Conservation (phyloP, 2,329 filamentous ascomycete species). For the Plenodomus biglobosus region DNA sequence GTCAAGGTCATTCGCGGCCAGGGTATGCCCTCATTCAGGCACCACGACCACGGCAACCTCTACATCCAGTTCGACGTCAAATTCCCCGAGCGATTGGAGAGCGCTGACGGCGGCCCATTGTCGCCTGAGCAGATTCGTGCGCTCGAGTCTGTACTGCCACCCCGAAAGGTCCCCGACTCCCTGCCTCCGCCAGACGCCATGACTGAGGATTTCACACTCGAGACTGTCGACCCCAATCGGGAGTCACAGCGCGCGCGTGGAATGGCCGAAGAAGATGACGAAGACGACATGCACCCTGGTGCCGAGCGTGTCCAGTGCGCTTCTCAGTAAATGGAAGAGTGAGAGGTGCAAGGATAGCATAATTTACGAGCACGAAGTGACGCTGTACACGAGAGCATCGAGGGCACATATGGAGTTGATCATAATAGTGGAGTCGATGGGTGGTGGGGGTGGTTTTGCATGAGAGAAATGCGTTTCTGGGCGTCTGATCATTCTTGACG, state of each 20-base stretch:
- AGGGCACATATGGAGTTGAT: too few species aligned
- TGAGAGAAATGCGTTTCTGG: too few species aligned
- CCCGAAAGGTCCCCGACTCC: conserved; percentile 61
- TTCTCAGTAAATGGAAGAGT: conserved; percentile 65
- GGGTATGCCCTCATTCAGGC: conserved; percentile 94
- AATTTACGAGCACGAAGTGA: too few species aligned
- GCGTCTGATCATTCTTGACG: too few species aligned
- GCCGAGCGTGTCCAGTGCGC: conserved; percentile 84
- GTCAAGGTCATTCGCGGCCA: conserved; percentile 95
- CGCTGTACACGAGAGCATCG: too few species aligned
- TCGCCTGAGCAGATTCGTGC: conserved; percentile 70
- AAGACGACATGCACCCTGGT: conserved; percentile 61
- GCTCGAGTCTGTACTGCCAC: conserved; percentile 82
- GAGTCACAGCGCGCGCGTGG: conserved; percentile 69
- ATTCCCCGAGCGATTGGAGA: conserved; percentile 68
- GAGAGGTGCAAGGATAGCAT: not conserved
- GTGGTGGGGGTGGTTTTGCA: too few species aligned
- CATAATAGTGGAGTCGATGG: too few species aligned
- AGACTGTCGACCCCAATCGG: conserved; percentile 72
- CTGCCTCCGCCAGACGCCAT: conserved; percentile 79
- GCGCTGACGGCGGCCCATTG: conserved; percentile 50
- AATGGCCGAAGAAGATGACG: conserved; percentile 65
- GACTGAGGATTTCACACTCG: conserved; percentile 85
- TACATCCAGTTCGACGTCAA: conserved; percentile 98
- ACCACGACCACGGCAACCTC: conserved; percentile 93